Percentiles rank a stretch among this genome's conserved stretches.
Evolutionary conservation across 1,284 basidiomycete genomes (phyloP).

Genomic region (Singerocomus rubriflavus): DNA sequence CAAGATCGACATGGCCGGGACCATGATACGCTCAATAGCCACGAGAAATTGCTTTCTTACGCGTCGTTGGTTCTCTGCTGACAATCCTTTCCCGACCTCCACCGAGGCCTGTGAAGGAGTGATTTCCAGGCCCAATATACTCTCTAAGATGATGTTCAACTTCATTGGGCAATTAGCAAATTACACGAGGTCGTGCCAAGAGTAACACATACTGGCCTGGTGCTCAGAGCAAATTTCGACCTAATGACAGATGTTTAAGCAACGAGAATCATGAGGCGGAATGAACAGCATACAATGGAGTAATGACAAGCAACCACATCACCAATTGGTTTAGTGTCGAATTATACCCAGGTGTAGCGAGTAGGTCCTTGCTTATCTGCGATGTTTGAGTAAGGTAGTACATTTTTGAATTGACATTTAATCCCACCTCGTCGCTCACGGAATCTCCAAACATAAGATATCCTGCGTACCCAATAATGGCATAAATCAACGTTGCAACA

Average conservation of each 20-base stretch:
- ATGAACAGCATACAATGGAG: constrained; percentile 54
- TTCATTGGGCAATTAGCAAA: constrained; percentile 28
- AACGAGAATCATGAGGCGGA: neutral
- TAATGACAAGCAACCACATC: constrained; percentile 89
- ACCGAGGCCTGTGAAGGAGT: constrained; percentile 36
- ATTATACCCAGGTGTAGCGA: constrained; percentile 76
- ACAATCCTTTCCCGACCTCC: constrained; percentile 33
- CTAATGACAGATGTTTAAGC: constrained; percentile 34
- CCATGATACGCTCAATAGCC: constrained; percentile 54
- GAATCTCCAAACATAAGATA: constrained; percentile 89
- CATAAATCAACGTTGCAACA: constrained; percentile 78
- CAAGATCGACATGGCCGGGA: constrained; percentile 60
- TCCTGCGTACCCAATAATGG: constrained; percentile 79
- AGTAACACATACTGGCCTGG: constrained; percentile 65
- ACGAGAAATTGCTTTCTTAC: constrained; percentile 45
- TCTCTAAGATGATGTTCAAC: constrained; percentile 79
- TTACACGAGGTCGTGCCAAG: neutral
- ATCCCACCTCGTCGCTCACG: constrained; percentile 79
- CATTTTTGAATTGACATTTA: neutral
- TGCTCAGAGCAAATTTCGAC: constrained; percentile 85
- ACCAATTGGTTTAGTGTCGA: constrained; percentile 70
- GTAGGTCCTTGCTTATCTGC: constrained; percentile 84
- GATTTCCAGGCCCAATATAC: constrained; percentile 64
- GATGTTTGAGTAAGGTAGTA: constrained; percentile 1
- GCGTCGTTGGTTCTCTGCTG: constrained; percentile 5